Evolutionary conservation across 768 basidiomycete species (phyloP).

Genomic region (Kondoa subrosea): DNA sequence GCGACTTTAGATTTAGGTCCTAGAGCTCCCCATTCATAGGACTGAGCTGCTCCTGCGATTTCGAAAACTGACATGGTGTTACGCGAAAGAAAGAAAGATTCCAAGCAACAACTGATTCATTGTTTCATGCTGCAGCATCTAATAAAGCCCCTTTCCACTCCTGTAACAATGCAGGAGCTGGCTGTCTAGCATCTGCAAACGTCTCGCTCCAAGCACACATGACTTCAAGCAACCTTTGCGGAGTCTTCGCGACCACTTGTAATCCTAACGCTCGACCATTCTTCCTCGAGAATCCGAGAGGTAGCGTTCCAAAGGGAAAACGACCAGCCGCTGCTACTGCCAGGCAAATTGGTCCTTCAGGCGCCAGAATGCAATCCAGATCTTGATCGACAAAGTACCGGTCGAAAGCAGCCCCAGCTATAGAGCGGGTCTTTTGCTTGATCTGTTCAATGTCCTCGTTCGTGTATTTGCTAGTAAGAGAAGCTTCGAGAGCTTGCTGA

Average conservation of each 20-base stretch:
- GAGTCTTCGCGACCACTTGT: neutral
- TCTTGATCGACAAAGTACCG: too few species aligned
- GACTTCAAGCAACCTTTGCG: neutral
- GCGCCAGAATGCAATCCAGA: too few species aligned
- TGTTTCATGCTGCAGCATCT: too few species aligned
- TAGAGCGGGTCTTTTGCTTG: too few species aligned
- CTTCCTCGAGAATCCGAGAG: neutral
- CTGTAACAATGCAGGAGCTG: too few species aligned
- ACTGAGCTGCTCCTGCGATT: constrained; percentile 63
- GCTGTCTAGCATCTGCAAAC: too few species aligned
- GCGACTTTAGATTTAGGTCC: constrained; percentile 75
- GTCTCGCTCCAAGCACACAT: neutral
- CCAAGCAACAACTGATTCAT: too few species aligned
- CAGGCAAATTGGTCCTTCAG: neutral
- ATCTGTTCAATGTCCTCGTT: too few species aligned
- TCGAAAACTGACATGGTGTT: constrained; percentile 43
- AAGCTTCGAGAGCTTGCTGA: neutral
- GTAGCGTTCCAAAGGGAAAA: neutral
- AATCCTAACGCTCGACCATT: neutral
- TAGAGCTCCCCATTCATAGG: constrained; percentile 88
- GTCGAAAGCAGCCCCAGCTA: too few species aligned
- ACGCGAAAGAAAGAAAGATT: too few species aligned
- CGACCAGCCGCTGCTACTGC: neutral
- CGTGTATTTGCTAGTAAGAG: too few species aligned
- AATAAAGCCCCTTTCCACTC: too few species aligned